Percentiles rank a stretch among this genome's conserved stretches.
Conservation (phyloP, 768 basidiomycete species). For the Crepidotus variabilis region DNA sequence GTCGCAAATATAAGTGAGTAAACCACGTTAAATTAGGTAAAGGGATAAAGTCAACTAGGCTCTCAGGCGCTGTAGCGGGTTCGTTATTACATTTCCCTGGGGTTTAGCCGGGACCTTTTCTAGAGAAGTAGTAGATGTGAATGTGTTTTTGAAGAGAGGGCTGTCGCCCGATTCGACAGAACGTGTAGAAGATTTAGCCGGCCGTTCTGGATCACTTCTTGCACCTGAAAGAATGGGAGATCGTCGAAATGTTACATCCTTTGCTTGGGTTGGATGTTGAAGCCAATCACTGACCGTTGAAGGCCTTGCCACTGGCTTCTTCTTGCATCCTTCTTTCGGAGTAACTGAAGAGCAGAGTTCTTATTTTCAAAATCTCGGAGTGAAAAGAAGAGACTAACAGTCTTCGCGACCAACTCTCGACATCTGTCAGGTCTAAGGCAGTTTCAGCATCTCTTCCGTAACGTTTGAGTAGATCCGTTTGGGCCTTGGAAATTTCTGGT, state of each 20-base stretch:
- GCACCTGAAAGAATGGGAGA: background rate
- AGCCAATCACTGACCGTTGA: conserved; percentile 43
- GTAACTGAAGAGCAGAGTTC: conserved; percentile 27
- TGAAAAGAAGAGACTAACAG: conserved; percentile 38
- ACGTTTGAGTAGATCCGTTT: conserved; percentile 43
- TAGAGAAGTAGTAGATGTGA: conserved; percentile 6
- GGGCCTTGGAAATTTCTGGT: conserved; percentile 45
- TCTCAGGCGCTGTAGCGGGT: conserved; percentile 2
- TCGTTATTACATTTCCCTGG: conserved; percentile 2
- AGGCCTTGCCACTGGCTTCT: conserved; percentile 50
- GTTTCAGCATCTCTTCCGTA: conserved; percentile 41
- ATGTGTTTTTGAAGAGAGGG: conserved; percentile 10
- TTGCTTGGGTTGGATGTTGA: background rate
- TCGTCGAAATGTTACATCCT: background rate
- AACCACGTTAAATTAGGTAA: background rate
- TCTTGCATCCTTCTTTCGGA: conserved; percentile 56
- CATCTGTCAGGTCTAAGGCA: conserved; percentile 54
- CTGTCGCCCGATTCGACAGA: conserved; percentile 9
- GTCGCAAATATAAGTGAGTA: background rate
- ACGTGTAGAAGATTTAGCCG: conserved; percentile 9
- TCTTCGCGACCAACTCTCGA: conserved; percentile 56
- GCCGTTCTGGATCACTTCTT: background rate
- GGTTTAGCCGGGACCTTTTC: conserved; percentile 7
- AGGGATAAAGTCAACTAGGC: background rate
- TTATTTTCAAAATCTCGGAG: background rate